Base-by-base conservation (phyloP, 768 basidiomycete genomes). In the Porpolomopsis calyptriformis region DNA sequence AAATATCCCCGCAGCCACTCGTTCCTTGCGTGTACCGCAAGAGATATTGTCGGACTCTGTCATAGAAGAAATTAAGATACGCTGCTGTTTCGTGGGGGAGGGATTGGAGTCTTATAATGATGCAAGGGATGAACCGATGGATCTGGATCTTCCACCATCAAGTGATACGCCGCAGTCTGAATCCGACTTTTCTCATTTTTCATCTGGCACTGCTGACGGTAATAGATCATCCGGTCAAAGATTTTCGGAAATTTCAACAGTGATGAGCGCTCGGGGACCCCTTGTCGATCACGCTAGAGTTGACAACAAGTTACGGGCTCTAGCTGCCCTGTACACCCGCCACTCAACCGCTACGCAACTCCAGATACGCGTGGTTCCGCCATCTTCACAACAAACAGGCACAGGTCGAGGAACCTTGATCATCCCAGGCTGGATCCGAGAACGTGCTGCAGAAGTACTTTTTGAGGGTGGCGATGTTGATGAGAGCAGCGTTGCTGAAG, bases 391-490 rank as follows among this genome's bases (percentile, higher is more conserved):
- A 55, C 81, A 79, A 53, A 66, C 70, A 10, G 82, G 84, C 1
- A 82, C 83, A 1, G 87, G 86, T 2, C 67, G 73, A 6, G 90
- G 86, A 0, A 89, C 82, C 0, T 61, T 96, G 38, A 69, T 87
- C 37, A 77, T 98, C 36, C 94, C 94, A 1, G 94, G 94, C 2
- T 99, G 96, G 96, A 73, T 99, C 33, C 67, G 94, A 35, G 94
- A 98, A 60, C 73, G 93, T 11, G 85, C 85, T 1, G 80, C 92
- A 1, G 96, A 98, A 61, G 74, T 94, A 4, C 66, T 97, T 8
- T 97, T 96, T 51, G 87, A 89, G 57, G 82, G 82, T 1, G 88
- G 87, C 4, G 89, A 92, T 53, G 80, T 89, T 8, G 91, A 94
- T 54, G 86, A 91, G 62, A 75, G 74, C 50, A 90, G 85, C 50